Percentiles rank a stretch among this genome's conserved stretches.
phyloP scores from a whole-genome alignment of 805 yeast genomes.

The Metschnikowia chrysomelidarum region DNA sequence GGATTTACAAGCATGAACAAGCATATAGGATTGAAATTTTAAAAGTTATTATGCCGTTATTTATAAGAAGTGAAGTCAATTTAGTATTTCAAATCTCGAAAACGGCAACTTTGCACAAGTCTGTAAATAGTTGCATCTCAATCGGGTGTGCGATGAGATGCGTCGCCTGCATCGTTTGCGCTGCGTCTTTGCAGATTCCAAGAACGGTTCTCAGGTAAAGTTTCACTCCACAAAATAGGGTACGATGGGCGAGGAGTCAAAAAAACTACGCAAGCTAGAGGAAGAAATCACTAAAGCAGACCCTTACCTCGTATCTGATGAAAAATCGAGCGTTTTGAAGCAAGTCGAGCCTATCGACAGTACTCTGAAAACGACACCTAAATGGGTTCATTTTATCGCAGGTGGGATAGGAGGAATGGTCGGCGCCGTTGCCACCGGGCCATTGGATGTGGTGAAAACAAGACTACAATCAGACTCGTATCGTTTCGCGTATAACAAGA shows the following conservation, averaged over 20 bases:
- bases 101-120: too few relatives aligned
- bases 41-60: too few relatives aligned
- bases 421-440: conserved; percentile 92
- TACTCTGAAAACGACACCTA: conserved; percentile 21
- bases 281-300: conserved; percentile 57
- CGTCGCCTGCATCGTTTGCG: too few relatives aligned
- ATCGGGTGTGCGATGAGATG: too few relatives aligned
- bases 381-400: conserved; percentile 81
- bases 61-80: too few relatives aligned
- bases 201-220: too few relatives aligned
- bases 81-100: too few relatives aligned
- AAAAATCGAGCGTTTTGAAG: conserved; percentile 56
- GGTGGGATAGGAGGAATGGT: conserved; percentile 97
- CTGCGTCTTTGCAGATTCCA: too few relatives aligned
- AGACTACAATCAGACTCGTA: conserved; percentile 89
- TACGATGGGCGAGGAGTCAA: conserved; percentile 8
- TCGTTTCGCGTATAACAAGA: conserved; percentile 50
- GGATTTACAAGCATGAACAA: too few relatives aligned
- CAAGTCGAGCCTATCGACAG: conserved; percentile 30
- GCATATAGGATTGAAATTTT: too few relatives aligned
- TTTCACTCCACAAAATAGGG: too few relatives aligned
- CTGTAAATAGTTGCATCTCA: too few relatives aligned
- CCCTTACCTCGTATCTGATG: conserved; percentile 69
- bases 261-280: conserved; percentile 29
- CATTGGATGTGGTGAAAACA: conserved; percentile 94